Evolutionary conservation across 176 grass and related monocot species (phyloP).

Genomic region (Eremochloa ophiuroides): DNA sequence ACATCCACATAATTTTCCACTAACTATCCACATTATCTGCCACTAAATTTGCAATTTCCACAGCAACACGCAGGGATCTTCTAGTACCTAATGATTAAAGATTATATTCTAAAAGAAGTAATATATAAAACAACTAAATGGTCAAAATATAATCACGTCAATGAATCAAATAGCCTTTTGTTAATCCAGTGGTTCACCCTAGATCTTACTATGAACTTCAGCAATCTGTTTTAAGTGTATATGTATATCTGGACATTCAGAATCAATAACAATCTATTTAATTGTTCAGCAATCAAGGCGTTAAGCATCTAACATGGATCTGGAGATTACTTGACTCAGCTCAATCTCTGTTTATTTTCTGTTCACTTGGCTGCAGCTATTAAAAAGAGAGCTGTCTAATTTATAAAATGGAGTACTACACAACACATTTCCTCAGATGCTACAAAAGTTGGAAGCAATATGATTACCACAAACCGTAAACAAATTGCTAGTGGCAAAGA

Average conservation of each 20-base stretch:
- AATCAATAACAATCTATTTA: neutral
- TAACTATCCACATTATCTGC: too few species aligned
- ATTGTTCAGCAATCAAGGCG: neutral
- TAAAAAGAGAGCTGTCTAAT: neutral
- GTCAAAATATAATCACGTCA: neutral
- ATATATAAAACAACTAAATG: neutral
- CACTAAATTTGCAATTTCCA: too few species aligned
- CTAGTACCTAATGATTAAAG: neutral
- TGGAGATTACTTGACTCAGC: neutral
- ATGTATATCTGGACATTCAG: neutral
- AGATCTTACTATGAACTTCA: too few species aligned
- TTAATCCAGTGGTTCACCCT: neutral
- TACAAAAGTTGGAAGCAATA: neutral
- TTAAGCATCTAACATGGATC: neutral
- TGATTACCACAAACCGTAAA: neutral
- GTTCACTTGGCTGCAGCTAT: neutral
- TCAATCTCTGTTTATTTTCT: neutral
- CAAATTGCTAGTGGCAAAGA: neutral
- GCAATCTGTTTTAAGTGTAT: neutral
- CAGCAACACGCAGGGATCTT: too few species aligned
- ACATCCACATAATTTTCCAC: too few species aligned
- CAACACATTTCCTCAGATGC: neutral
- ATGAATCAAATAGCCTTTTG: neutral
- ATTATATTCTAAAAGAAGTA: neutral
- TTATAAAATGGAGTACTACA: neutral